Conservation (phyloP, 208 protist genomes). For the Acanthamoeba royreba region DNA sequence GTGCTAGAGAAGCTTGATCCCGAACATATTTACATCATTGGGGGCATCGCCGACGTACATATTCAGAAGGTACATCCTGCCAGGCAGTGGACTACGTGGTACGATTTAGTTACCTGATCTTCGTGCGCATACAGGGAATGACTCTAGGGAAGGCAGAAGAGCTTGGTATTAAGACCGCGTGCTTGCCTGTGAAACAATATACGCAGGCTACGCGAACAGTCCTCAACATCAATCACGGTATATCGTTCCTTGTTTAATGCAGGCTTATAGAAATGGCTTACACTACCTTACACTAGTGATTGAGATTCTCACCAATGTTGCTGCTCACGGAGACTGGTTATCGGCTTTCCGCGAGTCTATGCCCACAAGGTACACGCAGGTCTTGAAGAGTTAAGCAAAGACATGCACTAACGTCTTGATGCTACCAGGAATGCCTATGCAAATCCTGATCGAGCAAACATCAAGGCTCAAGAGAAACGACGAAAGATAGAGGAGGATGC, state of each 20-base stretch:
- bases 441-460: background rate
- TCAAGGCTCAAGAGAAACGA: background rate
- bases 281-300: background rate
- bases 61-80: background rate
- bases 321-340: background rate
- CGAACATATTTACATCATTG: constrained; percentile 40
- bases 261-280: background rate
- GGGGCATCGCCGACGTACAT: constrained; percentile 29
- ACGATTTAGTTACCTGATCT: background rate
- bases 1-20: background rate
- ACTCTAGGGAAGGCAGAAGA: background rate
- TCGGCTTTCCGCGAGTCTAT: background rate
- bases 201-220: background rate
- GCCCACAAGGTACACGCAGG: background rate
- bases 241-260: background rate
- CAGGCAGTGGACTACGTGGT: background rate
- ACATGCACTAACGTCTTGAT: too few species aligned
- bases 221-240: constrained; percentile 47
- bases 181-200: background rate
- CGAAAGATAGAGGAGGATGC: background rate
- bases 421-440: background rate
- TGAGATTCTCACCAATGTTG: constrained; percentile 20
- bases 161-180: background rate
- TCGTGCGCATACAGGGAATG: background rate
- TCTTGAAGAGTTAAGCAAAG: too few species aligned